Base-by-base conservation (phyloP, 1,284 basidiomycete species). In the Cryptococcus sp. region DNA sequence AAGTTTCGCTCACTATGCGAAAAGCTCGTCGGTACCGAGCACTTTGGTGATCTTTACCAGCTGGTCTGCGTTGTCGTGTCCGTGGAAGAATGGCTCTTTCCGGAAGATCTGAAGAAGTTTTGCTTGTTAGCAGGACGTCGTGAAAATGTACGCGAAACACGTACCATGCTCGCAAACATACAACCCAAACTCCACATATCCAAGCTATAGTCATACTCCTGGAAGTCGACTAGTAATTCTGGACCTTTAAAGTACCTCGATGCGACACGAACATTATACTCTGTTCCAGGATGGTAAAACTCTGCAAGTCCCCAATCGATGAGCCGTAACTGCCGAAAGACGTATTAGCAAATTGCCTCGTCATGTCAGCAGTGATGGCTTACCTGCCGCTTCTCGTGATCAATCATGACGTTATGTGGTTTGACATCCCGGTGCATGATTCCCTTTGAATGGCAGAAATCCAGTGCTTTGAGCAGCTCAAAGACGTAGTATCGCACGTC, bases 361-460 rank as follows among this genome's bases (percentile, higher is more conserved):
- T 15, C 56, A 50, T 20, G 60, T 19, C 3, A 26, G 16, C 38
- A 40, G 1, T n/a, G 13, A 19, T 25, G 19, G 62, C 82, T 63
- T 72, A 90, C 91, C 83, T 94, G 93, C 74, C 91, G 87, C 77
- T 89, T 89, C 72, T 97, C 92, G 74, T 98, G 94, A 79, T 99
- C 96, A 78, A 99, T 98, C 93, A 99, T 98, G 58, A 99, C 94
- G 77, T 99, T 99, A 80, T 97, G 93, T 5, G 96, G 95, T 78
- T 99, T 99, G 64, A 99, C 95, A 76, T 99, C 96, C 63, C 96
- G 86, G 76, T 99, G 96, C 93, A 98, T 99, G 77, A 98, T 98
- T 15, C 95, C 95, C 67, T 94, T 91, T 37, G 95, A 98, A 79
- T 98, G 96, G 73, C 93, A 97, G 75, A 89, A 99, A 79, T 99